Evolutionary conservation across 2,329 filamentous ascomycete species (phyloP), one percentile per base, ranked within the genome.

Genomic region (Furcasterigmium sp.): DNA sequence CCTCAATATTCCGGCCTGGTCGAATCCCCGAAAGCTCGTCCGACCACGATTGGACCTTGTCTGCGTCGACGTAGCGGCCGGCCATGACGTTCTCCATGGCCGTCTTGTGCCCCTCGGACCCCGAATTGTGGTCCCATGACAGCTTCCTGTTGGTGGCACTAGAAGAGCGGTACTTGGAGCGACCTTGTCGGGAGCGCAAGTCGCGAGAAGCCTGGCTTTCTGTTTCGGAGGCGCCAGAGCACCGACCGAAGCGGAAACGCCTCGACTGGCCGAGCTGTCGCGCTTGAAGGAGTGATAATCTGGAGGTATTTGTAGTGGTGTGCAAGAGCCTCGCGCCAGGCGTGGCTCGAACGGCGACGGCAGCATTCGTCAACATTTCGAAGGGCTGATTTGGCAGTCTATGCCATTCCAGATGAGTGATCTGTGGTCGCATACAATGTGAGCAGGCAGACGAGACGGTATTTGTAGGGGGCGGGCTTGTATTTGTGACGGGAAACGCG

Each of bases 171-270:
- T 73, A 67, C 36, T 68, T 71, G 10, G 69, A 30, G 4, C 54
- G 47, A 42, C 67, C 65, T 47, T 69, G 62, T 11, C 69, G 73
- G 35, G 67, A 70, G 40, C 68, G 67, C 23, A 67, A 47, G 41
- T 76, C 68, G 35, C 61, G 65, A 30, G 66, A 62, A 17, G 61
- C 32, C 18, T 35, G 32, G n/a, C n/a, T 58, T 15, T 69, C 62
- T 13, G 61, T 56, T 48, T 73, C 66, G 21, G 66, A 50, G 36
- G 64, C 65, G 23, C 62, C 65, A 8, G 68, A 63, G 69, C 73
- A 77, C 15, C 66, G 51, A 41, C 65, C 69, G 46, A 78, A 69
- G 46, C 73, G 70, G 47, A 78, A 75, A 28, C 54, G 55, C 28
- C 78, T 70, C 26, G 52, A 59, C 48, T 75, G 73, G 35, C 65